Conservation (phyloP, 2,329 filamentous ascomycete species). For the Colletotrichum phormii region DNA sequence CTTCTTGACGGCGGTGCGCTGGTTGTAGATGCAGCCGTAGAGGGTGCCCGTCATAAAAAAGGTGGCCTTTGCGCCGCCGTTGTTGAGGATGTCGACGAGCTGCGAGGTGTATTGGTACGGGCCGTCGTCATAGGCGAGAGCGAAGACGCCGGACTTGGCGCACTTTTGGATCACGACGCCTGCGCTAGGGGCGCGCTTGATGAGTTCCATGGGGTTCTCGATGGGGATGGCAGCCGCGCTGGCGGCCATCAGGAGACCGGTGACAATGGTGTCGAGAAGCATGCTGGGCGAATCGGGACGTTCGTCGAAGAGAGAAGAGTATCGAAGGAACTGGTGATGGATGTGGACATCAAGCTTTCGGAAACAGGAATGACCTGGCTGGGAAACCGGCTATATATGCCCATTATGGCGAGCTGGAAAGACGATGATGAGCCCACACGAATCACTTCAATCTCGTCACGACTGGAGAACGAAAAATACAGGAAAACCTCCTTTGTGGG, state of each 20-base stretch:
- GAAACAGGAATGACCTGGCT: not conserved
- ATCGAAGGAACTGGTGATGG: not conserved
- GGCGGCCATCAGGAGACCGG: constrained; percentile 42
- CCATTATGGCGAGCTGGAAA: not conserved
- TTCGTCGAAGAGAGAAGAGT: not conserved
- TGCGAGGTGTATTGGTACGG: constrained; percentile 61
- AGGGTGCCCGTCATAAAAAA: constrained; percentile 66
- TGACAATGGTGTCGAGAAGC: constrained; percentile 41
- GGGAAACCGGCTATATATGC: constrained; percentile 19
- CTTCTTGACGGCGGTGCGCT: constrained; percentile 63
- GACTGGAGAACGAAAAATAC: not conserved
- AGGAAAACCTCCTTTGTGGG: constrained; percentile 22
- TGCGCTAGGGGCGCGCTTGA: constrained; percentile 53
- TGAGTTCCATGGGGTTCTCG: constrained; percentile 50
- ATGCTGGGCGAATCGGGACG: constrained; percentile 36
- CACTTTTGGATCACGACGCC: constrained; percentile 60
- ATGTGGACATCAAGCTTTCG: not conserved
- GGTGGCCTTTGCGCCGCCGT: constrained; percentile 61
- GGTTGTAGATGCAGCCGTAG: constrained; percentile 63
- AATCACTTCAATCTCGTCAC: constrained; percentile 29
- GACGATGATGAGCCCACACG: constrained; percentile 19
- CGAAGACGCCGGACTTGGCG: constrained; percentile 55
- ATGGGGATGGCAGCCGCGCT: constrained; percentile 46
- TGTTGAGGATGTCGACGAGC: constrained; percentile 63
- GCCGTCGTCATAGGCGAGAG: constrained; percentile 66